These are phyloP conservation scores for Aspergillus japonicus DNA, from an alignment of 2,329 filamentous ascomycete genomes.

Conservation along the genomic window DNA sequence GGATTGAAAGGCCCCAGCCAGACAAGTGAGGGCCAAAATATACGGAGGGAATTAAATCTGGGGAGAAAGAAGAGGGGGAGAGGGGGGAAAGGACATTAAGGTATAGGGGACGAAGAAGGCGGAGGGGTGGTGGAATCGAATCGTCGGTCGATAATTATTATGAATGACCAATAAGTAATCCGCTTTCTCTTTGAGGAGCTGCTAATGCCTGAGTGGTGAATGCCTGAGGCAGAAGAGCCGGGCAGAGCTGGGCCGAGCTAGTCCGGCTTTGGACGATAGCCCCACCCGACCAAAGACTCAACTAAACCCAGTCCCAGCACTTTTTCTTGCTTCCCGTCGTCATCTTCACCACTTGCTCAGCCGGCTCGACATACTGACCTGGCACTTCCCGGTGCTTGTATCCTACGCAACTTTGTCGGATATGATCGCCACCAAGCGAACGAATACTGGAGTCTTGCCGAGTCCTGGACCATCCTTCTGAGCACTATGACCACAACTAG, in stretches of 20 bases:
- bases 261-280: not conserved
- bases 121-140: conserved; percentile 4
- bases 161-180: conserved; percentile 6
- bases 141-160: conserved; percentile 6
- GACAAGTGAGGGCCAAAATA: not conserved
- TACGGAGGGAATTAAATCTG: not conserved
- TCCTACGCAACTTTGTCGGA: too few relatives aligned
- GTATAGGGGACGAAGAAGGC: conserved; percentile 3
- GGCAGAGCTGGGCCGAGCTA: not conserved
- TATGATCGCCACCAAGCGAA: too few relatives aligned
- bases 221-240: not conserved
- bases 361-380: too few relatives aligned
- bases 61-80: not conserved
- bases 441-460: too few relatives aligned
- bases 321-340: not conserved
- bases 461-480: not conserved
- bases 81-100: not conserved
- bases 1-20: not conserved
- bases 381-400: too few relatives aligned
- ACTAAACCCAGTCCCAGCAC: not conserved
- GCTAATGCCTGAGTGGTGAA: not conserved
- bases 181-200: conserved; percentile 1
- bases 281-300: not conserved
- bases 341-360: not conserved
- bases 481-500: not conserved